These are phyloP conservation scores for Pseudopithomyces chartarum DNA, from an alignment of 2,329 filamentous ascomycete genomes.

Conservation along the genomic window DNA sequence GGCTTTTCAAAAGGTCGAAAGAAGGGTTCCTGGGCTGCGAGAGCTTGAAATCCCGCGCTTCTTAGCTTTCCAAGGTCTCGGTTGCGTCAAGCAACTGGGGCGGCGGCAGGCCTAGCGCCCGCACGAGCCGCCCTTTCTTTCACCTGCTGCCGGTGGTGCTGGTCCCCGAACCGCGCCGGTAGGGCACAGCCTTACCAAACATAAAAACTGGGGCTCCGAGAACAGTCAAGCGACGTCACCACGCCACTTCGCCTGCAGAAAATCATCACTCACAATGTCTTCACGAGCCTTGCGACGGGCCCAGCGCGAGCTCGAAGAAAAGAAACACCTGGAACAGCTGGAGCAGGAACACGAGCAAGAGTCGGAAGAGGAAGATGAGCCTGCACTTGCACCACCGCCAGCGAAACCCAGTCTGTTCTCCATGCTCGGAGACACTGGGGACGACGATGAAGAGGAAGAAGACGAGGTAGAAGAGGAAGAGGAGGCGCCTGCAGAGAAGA, in stretches of 20 bases:
- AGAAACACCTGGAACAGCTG: constrained; percentile 52
- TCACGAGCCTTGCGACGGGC: constrained; percentile 68
- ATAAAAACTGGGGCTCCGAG: neutral
- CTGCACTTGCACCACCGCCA: constrained; percentile 18
- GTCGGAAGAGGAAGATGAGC: constrained; percentile 42
- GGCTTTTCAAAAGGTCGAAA: constrained; percentile 1
- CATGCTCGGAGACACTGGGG: constrained; percentile 49
- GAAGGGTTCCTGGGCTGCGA: neutral
- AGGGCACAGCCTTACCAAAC: constrained; percentile 8
- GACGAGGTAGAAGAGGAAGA: constrained; percentile 40
- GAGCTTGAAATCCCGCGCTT: neutral
- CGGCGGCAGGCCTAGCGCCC: neutral
- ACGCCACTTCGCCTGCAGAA: constrained; percentile 9
- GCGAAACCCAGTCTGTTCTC: constrained; percentile 53
- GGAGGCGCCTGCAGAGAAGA: constrained; percentile 28
- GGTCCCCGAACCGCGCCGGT: neutral
- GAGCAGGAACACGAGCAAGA: constrained; percentile 42
- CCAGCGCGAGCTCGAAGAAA: constrained; percentile 65
- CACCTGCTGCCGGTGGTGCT: too few relatives aligned
- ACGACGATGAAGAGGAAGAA: constrained; percentile 45
- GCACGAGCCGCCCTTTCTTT: neutral
- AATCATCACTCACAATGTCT: constrained; percentile 56
- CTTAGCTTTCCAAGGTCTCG: neutral
- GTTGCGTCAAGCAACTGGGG: neutral
- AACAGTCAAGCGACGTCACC: neutral